Conservation (phyloP, 352 stramenopile genomes). For the Pythium oligandrum region DNA sequence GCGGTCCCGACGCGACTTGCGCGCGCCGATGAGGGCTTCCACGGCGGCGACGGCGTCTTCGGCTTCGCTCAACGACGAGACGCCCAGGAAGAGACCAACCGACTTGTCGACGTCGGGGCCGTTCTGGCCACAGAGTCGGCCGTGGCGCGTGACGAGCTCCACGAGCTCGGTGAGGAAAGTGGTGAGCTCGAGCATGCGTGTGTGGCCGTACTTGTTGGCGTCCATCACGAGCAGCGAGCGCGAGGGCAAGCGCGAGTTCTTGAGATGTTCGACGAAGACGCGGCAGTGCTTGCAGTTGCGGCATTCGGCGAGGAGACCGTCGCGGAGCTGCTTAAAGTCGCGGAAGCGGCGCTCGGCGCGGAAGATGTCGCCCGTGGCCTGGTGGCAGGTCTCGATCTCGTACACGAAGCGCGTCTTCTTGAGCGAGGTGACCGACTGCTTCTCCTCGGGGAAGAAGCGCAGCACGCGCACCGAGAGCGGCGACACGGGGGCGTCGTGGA, state of each 20-base stretch:
- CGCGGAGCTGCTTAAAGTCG: slow-evolving; percentile 65
- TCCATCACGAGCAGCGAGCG: slow-evolving; percentile 54
- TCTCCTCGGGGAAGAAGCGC: slow-evolving; percentile 50
- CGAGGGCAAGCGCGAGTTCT: slow-evolving; percentile 40
- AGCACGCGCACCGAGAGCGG: slow-evolving; percentile 53
- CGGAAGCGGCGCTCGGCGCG: slow-evolving; percentile 48
- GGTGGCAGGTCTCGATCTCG: slow-evolving; percentile 69
- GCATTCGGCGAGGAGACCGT: slow-evolving; percentile 54
- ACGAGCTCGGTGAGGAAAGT: slow-evolving; percentile 61
- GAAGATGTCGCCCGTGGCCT: slow-evolving; percentile 51
- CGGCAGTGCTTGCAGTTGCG: slow-evolving; percentile 42
- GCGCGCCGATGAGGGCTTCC: slow-evolving; percentile 23
- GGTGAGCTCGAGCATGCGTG: slow-evolving; percentile 54
- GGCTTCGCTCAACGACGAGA: slow-evolving; percentile 37
- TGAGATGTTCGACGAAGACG: slow-evolving; percentile 44
- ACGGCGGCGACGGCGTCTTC: slow-evolving; percentile 33
- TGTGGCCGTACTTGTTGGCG: slow-evolving; percentile 48
- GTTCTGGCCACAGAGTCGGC: slow-evolving; percentile 38
- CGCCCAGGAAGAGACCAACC: slow-evolving; percentile 50
- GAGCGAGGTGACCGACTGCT: slow-evolving; percentile 30
- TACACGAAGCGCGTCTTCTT: slow-evolving; percentile 73
- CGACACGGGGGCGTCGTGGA: not conserved
- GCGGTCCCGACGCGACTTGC: slow-evolving; percentile 66
- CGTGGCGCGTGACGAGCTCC: slow-evolving; percentile 28
- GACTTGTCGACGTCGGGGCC: slow-evolving; percentile 62